Evolutionary conservation across 1,284 basidiomycete genomes (phyloP).

Genomic region (Trametes pubescens): DNA sequence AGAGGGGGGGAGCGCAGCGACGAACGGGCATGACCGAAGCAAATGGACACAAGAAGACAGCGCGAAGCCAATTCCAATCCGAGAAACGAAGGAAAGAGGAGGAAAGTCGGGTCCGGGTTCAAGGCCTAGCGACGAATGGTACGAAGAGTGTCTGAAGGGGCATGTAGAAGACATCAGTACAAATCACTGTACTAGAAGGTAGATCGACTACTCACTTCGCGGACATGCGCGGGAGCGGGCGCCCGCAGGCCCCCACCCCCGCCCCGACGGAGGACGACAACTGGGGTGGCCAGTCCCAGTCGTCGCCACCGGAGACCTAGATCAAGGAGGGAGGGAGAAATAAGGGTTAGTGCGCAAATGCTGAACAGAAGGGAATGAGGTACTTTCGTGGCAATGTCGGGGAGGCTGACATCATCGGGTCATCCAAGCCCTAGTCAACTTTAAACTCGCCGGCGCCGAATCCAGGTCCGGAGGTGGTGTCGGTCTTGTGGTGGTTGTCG

Average conservation of each 20-base stretch:
- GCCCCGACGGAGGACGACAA: constrained; percentile 12
- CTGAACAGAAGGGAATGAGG: background rate
- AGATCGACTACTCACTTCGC: constrained; percentile 1
- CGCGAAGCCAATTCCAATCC: too few relatives aligned
- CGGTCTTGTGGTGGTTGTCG: background rate
- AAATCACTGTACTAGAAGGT: background rate
- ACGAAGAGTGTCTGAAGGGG: background rate
- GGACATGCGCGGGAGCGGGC: constrained; percentile 11
- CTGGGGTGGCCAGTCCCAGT: background rate
- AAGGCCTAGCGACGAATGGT: too few relatives aligned
- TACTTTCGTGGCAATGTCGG: constrained; percentile 6
- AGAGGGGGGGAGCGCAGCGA: too few relatives aligned
- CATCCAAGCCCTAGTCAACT: constrained; percentile 17
- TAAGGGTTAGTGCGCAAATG: background rate
- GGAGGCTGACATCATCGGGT: constrained; percentile 13
- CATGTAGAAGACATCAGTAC: background rate
- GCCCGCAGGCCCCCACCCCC: constrained; percentile 10
- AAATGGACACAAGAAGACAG: too few relatives aligned
- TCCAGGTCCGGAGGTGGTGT: background rate
- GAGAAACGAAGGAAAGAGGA: too few relatives aligned
- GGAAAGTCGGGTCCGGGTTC: too few relatives aligned
- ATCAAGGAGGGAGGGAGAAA: background rate
- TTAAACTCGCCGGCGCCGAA: constrained; percentile 3
- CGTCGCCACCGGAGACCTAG: constrained; percentile 1
- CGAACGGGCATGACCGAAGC: too few relatives aligned